phyloP scores from a whole-genome alignment of 495 filamentous ascomycete species.

The Aspergillus taichungensis region DNA sequence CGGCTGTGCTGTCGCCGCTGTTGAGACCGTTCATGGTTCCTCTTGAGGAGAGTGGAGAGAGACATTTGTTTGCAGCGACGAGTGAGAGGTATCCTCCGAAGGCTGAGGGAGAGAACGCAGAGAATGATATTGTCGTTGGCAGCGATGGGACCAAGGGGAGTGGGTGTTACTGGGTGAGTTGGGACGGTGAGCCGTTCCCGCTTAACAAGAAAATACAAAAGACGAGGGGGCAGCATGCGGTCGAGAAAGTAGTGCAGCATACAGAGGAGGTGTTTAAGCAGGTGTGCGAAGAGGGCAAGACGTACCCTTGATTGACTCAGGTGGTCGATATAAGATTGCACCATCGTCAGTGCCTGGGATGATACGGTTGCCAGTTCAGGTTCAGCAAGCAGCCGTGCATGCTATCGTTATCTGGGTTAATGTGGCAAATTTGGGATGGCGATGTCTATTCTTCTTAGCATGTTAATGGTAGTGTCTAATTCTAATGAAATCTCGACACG shows the following conservation, averaged over 20 bases:
- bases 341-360: too few relatives aligned
- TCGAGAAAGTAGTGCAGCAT: constrained; percentile 12
- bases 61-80: constrained; percentile 37
- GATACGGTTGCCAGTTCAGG: too few relatives aligned
- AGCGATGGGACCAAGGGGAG: constrained; percentile 6
- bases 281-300: constrained; percentile 6
- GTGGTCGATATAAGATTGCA: too few relatives aligned
- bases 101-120: neutral
- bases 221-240: constrained; percentile 5
- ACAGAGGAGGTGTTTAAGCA: constrained; percentile 10
- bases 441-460: too few relatives aligned
- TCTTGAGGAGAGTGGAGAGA: constrained; percentile 32
- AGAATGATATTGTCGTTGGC: constrained; percentile 1
- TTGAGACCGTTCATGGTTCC: constrained; percentile 19
- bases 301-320: neutral
- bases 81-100: constrained; percentile 27
- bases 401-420: too few relatives aligned
- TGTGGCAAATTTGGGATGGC: too few relatives aligned
- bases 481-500: too few relatives aligned
- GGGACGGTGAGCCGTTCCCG: constrained; percentile 10
- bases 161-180: constrained; percentile 12
- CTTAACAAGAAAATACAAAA: constrained; percentile 1
- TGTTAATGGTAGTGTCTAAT: too few relatives aligned
- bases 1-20: constrained; percentile 8
- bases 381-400: too few relatives aligned